Base-by-base conservation (phyloP, 306 rosid genomes). In the Abrus pulchellus region DNA sequence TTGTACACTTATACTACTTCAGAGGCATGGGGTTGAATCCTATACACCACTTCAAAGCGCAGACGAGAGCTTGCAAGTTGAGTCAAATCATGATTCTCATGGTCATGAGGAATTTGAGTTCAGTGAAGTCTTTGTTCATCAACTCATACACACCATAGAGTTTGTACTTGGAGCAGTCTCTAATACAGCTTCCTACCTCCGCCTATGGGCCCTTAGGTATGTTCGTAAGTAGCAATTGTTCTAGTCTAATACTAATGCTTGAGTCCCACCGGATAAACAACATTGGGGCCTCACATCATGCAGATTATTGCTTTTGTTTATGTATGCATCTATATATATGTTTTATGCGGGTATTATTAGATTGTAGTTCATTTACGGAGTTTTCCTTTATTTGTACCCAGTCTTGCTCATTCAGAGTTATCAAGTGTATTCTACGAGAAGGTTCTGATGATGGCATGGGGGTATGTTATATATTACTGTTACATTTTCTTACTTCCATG, bases 141-240 rank as follows among this genome's bases (percentile, higher is more conserved):
- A 94, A 85, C 94, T 94, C 59, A 94, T 94, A 71, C 98, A 94
- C 86, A 90, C 98, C 67, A 94, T 94, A 67, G 98, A 94, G 77
- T 94, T 94, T 82, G 98, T 94, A 29, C 97, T 94, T 64, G 98
- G 97, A 77, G 97, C 98, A 40, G 95, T 94, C 62, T 94, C 98
- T 69, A 94, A 94, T 66, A 94, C 98, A 45, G 98, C 98, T 84
- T 94, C 98, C 8, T 94, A 94, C 87, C 98, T 94, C 86, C 95
- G 98, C 77, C 92, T 95, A 20, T 95, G 99, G 99, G 99, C 98
- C 67, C 91, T 95, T 34, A 95, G 99, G 99, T 95, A 84, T 61
- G 90, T 80, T 41, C 75, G 36, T 61, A 64, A 63, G 70, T 65
- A 27, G 32, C 66, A 45, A 29, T 13, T 13, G 12, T 73, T 30